Base-by-base conservation (phyloP, 1,284 basidiomycete genomes). In the Vanrija sp. region DNA sequence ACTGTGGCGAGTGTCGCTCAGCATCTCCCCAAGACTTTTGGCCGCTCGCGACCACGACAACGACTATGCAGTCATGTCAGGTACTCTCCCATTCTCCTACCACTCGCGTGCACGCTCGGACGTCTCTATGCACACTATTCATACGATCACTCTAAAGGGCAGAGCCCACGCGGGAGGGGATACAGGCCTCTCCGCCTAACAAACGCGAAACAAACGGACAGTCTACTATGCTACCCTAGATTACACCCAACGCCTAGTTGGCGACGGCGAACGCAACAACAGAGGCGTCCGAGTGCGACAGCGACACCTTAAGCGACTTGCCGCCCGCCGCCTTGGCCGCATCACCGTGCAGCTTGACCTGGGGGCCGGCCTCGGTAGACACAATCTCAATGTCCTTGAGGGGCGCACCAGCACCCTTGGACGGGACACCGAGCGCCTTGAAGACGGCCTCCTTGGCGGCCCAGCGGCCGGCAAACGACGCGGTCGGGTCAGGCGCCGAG, bases 371-470 rank as follows among this genome's bases (percentile, higher is more conserved):
- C 16, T 71, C 57, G 26, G 73, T 83, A 43, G 89, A 85, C 58
- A 95, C 80, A 65, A 98, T 95, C 78, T 98, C 96, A 64, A 98
- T 97, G 62, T 98, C 94, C 78, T 89, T 91, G 87, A 98, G 87
- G 25, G 88, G 81, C 16, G 95, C 92, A 15, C 85, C 90, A 6
- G 93, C 91, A 43, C 96, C 96, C 77, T 93, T 89, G 6, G 90
- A 93, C 19, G 86, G 80, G 42, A 94, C 87, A 34, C 90, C 89
- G 15, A 98, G 83, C n/a, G 92, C 89, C 80, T 98, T 98, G 86
- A 98, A 97, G 58, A 94, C 89, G 12, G 94, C 95, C 77, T 98
- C 96, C 78, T 98, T 98, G 48, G 92, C 94, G 46, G 86, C 90
- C 93, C 96, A 98, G 62, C 94, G 88, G 50, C 90, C 94, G 39